Percentiles rank a stretch among this genome's conserved stretches.
phyloP scores from a whole-genome alignment of 2,329 filamentous ascomycete species.

The Venturia carpophila region DNA sequence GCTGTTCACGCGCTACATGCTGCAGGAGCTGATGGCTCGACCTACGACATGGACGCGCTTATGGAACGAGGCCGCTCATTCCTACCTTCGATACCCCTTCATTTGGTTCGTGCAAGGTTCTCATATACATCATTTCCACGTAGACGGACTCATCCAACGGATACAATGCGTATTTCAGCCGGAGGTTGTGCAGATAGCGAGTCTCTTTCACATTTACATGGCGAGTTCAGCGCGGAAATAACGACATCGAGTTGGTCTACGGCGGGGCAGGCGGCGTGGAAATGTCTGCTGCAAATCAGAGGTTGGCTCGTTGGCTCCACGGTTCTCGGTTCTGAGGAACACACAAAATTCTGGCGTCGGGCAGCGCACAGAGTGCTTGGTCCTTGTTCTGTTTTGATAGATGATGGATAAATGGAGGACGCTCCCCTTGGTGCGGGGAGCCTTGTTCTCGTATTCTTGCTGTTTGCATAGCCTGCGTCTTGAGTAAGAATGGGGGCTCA shows the following conservation, averaged over 20 bases:
- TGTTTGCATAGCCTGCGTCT: not conserved
- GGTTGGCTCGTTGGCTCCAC: no score
- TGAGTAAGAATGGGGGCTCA: not conserved
- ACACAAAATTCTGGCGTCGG: not conserved
- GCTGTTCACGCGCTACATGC: not conserved
- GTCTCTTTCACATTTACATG: not conserved
- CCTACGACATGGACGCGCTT: not conserved
- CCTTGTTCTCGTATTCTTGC: not conserved
- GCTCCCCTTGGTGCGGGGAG: not conserved
- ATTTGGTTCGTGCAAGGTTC: slow-evolving; percentile 2
- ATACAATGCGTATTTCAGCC: not conserved
- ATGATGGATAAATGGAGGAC: not conserved
- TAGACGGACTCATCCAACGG: not conserved
- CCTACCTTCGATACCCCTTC: slow-evolving; percentile 9
- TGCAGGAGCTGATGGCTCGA: not conserved
- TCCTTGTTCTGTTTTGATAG: not conserved
- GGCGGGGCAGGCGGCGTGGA: not conserved
- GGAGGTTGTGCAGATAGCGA: not conserved
- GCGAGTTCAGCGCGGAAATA: not conserved
- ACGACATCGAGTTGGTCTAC: not conserved
- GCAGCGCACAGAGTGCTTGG: not conserved
- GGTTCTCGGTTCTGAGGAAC: not conserved
- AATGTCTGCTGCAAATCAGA: not conserved
- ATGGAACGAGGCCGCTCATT: slow-evolving; percentile 2
- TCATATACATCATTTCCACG: not conserved